These are phyloP conservation scores for Lenwebbia sp. DNA, from an alignment of 345 rosid genomes.

Conservation along the genomic window DNA sequence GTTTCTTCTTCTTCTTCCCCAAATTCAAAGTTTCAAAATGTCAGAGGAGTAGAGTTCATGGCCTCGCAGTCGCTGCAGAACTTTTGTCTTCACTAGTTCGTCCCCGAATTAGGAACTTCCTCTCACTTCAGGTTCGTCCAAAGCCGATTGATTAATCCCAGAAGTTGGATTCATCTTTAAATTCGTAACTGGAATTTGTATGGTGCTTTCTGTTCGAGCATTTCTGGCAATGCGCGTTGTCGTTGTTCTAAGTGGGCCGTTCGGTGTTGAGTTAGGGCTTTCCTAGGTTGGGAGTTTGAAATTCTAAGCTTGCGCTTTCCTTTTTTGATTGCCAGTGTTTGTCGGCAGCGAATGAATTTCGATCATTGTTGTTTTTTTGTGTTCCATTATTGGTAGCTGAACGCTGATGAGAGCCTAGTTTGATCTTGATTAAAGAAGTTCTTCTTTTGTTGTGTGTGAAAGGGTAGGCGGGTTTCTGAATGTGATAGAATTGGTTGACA, in stretches of 20 bases:
- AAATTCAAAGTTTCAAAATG: slow-evolving; percentile 9
- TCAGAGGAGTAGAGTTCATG: not conserved
- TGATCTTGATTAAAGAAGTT: not conserved
- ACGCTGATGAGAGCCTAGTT: not conserved
- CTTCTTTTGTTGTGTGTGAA: not conserved
- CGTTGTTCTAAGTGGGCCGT: not conserved
- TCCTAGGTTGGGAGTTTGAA: not conserved
- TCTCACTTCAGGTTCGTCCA: not conserved
- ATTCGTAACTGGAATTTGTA: not conserved
- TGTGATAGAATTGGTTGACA: slow-evolving; percentile 5
- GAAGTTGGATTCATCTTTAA: not conserved
- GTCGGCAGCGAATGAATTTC: not conserved
- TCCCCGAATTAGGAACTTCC: not conserved
- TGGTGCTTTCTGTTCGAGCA: not conserved
- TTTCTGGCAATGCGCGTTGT: not conserved
- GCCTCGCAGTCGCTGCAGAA: not conserved
- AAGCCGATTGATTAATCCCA: not conserved
- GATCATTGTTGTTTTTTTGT: not conserved
- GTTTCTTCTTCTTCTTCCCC: not conserved
- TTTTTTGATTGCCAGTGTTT: not conserved
- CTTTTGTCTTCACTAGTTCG: not conserved
- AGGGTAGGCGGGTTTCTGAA: not conserved
- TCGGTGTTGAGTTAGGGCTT: not conserved
- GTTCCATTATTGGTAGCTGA: not conserved
- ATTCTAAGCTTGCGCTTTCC: not conserved